These are phyloP conservation scores for Urochloa ruziziensis DNA, from an alignment of 176 grass and related monocot genomes.

Conservation along the genomic window DNA sequence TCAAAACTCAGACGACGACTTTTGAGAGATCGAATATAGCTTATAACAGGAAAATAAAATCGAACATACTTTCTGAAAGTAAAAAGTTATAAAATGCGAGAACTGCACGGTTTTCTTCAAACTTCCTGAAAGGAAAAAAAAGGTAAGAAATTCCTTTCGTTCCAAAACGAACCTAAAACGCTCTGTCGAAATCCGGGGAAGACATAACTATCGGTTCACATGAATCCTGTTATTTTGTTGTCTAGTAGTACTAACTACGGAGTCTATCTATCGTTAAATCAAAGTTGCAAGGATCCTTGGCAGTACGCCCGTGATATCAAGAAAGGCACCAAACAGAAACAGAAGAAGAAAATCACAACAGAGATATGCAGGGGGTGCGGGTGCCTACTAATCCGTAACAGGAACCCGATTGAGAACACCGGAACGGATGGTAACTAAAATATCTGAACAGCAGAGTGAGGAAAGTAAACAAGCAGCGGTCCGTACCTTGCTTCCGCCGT, in stretches of 20 bases:
- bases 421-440: not conserved
- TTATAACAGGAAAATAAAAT: not conserved
- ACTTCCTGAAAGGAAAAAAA: not conserved
- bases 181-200: not conserved
- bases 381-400: not conserved
- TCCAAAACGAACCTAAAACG: not conserved
- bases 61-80: not conserved
- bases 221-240: not conserved
- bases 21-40: not conserved
- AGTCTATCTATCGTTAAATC: not conserved
- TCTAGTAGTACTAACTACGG: not conserved
- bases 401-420: not conserved
- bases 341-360: not conserved
- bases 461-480: not conserved
- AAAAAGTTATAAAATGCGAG: no score
- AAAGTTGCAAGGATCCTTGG: not conserved
- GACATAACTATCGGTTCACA: not conserved
- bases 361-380: not conserved
- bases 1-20: not conserved
- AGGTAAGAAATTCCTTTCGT: not conserved
- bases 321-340: not conserved
- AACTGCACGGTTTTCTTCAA: not conserved
- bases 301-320: not conserved
- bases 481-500: conserved; percentile 22
- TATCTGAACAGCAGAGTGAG: not conserved